Evolutionary conservation across 306 rosid genomes (phyloP), one percentile per base, ranked within the genome.

Genomic region (Delonix regia): DNA sequence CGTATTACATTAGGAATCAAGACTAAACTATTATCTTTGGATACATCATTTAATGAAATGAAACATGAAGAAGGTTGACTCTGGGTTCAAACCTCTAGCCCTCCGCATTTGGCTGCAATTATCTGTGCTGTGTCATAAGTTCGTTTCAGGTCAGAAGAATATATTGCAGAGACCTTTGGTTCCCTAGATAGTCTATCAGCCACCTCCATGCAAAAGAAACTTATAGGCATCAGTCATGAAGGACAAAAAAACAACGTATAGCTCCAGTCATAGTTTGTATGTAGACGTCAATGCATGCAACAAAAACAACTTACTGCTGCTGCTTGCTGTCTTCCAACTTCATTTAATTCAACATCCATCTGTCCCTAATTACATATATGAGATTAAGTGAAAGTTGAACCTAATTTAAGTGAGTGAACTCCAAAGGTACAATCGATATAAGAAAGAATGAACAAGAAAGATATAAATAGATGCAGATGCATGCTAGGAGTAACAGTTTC

Each of bases 311-410:
- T 87, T 89, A 95, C 98, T 70, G 83, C 89, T 71, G 72, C 89
- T 56, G 99, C 98, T 85, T 95, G 98, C 82, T 76, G 84, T 81
- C 99, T 91, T 69, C 99, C 98, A 68, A 81, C 89, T 87, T 93
- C 99, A 87, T 93, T 95, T 71, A 93, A 78, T 69, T 89, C 96
- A 69, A 95, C 90, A 75, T 95, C 98, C 84, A 93, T 75, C 36
- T 95, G 97, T 30, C 98, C 99, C 97, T 95, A 78, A 83, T 78
- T 25, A 82, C 77, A 80, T 19, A 60, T 48, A 75, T n/a, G 49
- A 72, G 73, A 56, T 80, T 70, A 24, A 61, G 39, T 66, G 49
- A 44, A 74, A 73, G 16, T 19, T 73, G 48, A 74, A 79, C n/a
- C 65, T 66, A 56, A 25, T 25, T 53, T 51, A 56, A 47, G 36